These are phyloP conservation scores for Malania oleifera DNA, from an alignment of 164 flowering plant species.

Conservation along the genomic window DNA sequence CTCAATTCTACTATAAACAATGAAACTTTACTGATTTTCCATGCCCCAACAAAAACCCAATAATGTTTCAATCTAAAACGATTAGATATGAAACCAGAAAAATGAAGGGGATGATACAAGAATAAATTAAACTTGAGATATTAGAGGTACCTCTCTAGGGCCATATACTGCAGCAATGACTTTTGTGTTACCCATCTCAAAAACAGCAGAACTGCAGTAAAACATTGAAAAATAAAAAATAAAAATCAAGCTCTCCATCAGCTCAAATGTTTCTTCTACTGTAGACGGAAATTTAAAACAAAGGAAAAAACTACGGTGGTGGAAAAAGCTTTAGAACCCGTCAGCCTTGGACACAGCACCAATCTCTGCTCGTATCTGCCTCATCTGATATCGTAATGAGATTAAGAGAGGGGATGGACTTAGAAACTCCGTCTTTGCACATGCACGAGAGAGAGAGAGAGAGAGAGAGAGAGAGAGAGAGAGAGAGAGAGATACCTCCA, in stretches of 20 bases:
- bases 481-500: slow-evolving; percentile 48
- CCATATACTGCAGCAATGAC: slow-evolving; percentile 99
- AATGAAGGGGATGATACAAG: background rate
- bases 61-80: background rate
- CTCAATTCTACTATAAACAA: no score
- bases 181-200: slow-evolving; percentile 97
- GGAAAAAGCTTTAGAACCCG: slow-evolving; percentile 41
- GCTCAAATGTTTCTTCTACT: no score
- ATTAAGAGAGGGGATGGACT: background rate
- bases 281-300: background rate
- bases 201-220: slow-evolving; percentile 73
- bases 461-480: slow-evolving; percentile 12
- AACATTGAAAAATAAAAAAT: background rate
- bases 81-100: background rate
- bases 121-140: background rate
- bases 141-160: slow-evolving; percentile 80
- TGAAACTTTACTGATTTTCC: no score
- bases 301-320: background rate
- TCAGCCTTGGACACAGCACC: slow-evolving; percentile 86
- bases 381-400: slow-evolving; percentile 49
- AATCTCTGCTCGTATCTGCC: slow-evolving; percentile 77
- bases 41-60: no score
- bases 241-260: background rate
- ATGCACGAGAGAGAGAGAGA: background rate
- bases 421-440: no score